These are phyloP conservation scores for Chaetomidium leptoderma DNA, from an alignment of 495 filamentous ascomycete species.

Conservation along the genomic window DNA sequence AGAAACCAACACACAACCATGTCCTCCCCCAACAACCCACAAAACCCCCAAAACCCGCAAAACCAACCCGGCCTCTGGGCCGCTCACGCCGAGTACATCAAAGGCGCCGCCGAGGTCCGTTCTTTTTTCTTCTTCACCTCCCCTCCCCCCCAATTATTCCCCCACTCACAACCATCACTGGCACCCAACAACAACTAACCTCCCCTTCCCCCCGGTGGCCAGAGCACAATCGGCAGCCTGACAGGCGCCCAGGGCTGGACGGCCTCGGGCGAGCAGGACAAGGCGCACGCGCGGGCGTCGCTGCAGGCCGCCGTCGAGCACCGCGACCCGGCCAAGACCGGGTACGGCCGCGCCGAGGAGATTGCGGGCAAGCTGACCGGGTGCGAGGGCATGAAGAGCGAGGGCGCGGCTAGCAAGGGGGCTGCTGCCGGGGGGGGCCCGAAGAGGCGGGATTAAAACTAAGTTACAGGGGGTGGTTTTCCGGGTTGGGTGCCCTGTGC, in stretches of 20 bases:
- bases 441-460: neutral
- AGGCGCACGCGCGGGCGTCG: conserved; percentile 39
- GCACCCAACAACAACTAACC: no score
- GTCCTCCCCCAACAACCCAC: conserved; percentile 19
- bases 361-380: conserved; percentile 40
- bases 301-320: conserved; percentile 41
- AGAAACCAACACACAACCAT: neutral
- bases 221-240: conserved; percentile 39
- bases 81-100: conserved; percentile 46
- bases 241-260: conserved; percentile 46
- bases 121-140: neutral
- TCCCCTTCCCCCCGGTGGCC: neutral
- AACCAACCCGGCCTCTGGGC: conserved; percentile 36
- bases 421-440: neutral
- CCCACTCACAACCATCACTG: no score
- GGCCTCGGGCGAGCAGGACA: conserved; percentile 43
- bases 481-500: no score
- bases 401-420: conserved; percentile 37
- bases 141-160: neutral
- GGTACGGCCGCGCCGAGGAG: conserved; percentile 45
- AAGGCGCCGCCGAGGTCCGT: conserved; percentile 45
- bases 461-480: no score
- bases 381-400: conserved; percentile 46
- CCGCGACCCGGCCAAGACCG: conserved; percentile 36
- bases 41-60: conserved; percentile 19